Evolutionary conservation across 192 early-diverging fungal species (phyloP), one percentile per base, ranked within the genome.

Genomic region (Polychytrium aggregatum): DNA sequence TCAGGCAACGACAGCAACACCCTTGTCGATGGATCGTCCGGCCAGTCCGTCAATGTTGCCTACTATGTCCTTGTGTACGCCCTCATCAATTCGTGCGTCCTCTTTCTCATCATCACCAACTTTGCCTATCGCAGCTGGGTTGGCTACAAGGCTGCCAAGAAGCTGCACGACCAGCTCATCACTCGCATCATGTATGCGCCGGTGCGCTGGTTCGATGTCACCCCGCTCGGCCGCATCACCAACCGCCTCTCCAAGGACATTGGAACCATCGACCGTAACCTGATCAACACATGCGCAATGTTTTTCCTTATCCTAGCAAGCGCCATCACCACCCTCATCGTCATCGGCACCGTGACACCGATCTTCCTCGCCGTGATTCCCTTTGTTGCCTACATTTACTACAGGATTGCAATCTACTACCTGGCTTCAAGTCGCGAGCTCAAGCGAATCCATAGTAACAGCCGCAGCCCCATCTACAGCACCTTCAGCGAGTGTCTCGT

Each of bases 211-310:
- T 89, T 80, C 55, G 78, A 81, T 51, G 71, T 78, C 9, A 86
- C 84, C 0, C 84, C 84, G 11, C 48, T 85, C 5, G 84, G 84
- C n/a, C 71, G 80, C 16, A 82, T 88, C 48, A 78, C 87, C 53
- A 76, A 79, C 61, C 57, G 78, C 31, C 93, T 95, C 55, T 85
- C 84, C 26, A 82, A 84, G n/a, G 90, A 97, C 63, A 76, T 94
- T 41, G n/a, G 11, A 13, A 26, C 17, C 11, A 37, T 55, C 13
- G 48, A 76, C 79, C 35, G 48, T 75, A 11, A 33, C 31, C 4
- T 33, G 6, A 11, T 4, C 31, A 33, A 33, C 31, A 8, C 31
- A 4, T 76, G 78, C 53, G 62, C 82, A 46, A 33, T 33, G 31
- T 33, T 33, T 11, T 55, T 74, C 10, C 62, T 55, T 18, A 82